phyloP scores from a whole-genome alignment of 768 basidiomycete genomes.

The Termitomyces sp. region DNA sequence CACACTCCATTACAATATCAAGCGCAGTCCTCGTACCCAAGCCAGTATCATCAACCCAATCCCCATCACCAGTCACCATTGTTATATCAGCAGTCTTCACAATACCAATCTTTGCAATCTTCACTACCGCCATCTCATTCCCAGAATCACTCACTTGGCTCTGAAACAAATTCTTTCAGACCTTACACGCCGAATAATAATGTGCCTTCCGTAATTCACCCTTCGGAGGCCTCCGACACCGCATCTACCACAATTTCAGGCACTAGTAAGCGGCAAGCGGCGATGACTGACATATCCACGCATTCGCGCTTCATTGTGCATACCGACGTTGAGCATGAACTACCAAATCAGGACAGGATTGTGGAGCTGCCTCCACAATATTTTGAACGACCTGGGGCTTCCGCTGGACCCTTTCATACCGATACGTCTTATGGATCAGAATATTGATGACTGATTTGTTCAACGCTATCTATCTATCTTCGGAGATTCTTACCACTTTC shows the following conservation, averaged over 20 bases:
- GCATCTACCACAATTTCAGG: slow-evolving; percentile 29
- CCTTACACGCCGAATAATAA: slow-evolving; percentile 21
- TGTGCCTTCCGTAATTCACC: slow-evolving; percentile 21
- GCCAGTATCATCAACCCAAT: slow-evolving; percentile 12
- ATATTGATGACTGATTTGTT: background rate
- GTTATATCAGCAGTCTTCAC: slow-evolving; percentile 19
- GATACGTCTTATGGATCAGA: slow-evolving; percentile 2
- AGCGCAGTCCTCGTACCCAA: slow-evolving; percentile 6
- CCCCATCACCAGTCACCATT: slow-evolving; percentile 21
- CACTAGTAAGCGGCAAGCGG: slow-evolving; percentile 47
- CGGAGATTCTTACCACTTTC: background rate
- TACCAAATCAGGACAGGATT: slow-evolving; percentile 44
- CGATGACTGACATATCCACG: slow-evolving; percentile 44
- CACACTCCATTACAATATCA: slow-evolving; percentile 5
- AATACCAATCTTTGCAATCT: slow-evolving; percentile 11
- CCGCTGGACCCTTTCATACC: slow-evolving; percentile 2
- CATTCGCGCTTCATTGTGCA: slow-evolving; percentile 62
- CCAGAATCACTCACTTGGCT: slow-evolving; percentile 18
- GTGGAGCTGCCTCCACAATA: slow-evolving; percentile 80
- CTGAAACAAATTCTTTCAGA: slow-evolving; percentile 23
- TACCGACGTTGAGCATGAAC: slow-evolving; percentile 61
- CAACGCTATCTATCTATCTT: slow-evolving; percentile 1
- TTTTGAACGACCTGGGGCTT: slow-evolving; percentile 41
- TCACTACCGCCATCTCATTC: slow-evolving; percentile 20
- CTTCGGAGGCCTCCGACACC: slow-evolving; percentile 20